These are phyloP conservation scores for Polygonum aviculare DNA, from an alignment of 148 eudicot species.

Conservation along the genomic window DNA sequence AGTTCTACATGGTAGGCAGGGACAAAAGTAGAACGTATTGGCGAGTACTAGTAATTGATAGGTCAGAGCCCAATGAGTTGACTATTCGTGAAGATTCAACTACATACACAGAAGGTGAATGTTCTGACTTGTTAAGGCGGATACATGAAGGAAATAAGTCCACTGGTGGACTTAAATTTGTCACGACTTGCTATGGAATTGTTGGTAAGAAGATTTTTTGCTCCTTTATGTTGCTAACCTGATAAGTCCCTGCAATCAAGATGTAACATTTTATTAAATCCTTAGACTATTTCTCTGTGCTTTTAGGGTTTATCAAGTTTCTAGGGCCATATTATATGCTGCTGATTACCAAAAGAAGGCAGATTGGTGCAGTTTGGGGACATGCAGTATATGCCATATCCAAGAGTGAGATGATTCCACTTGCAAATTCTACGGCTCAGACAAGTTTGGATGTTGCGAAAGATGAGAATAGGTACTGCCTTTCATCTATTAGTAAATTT, in stretches of 20 bases:
- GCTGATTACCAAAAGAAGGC: conserved; percentile 71
- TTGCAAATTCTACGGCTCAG: conserved; percentile 44
- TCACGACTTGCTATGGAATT: conserved; percentile 82
- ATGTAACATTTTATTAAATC: neutral
- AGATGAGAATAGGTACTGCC: conserved; percentile 61
- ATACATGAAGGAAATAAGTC: conserved; percentile 85
- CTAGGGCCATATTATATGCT: conserved; percentile 91
- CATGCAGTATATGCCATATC: conserved; percentile 70
- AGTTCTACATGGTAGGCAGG: conserved; percentile 84
- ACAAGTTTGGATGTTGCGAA: conserved; percentile 25
- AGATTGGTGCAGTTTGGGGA: conserved; percentile 81
- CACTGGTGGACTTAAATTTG: conserved; percentile 82
- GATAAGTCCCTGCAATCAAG: neutral
- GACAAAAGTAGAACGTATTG: conserved; percentile 75
- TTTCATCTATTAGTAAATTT: neutral
- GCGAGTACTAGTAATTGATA: conserved; percentile 79
- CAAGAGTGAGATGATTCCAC: conserved; percentile 66
- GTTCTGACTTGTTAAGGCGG: conserved; percentile 68
- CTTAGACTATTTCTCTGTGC: neutral
- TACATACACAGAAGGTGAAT: conserved; percentile 59
- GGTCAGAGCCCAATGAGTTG: conserved; percentile 73
- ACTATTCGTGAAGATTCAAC: conserved; percentile 75
- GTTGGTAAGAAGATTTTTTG: conserved; percentile 49
- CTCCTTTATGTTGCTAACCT: neutral
- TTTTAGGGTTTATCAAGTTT: conserved; percentile 73